Base-by-base conservation (phyloP, 305 asterid species). In the Euphrasia arctica region DNA sequence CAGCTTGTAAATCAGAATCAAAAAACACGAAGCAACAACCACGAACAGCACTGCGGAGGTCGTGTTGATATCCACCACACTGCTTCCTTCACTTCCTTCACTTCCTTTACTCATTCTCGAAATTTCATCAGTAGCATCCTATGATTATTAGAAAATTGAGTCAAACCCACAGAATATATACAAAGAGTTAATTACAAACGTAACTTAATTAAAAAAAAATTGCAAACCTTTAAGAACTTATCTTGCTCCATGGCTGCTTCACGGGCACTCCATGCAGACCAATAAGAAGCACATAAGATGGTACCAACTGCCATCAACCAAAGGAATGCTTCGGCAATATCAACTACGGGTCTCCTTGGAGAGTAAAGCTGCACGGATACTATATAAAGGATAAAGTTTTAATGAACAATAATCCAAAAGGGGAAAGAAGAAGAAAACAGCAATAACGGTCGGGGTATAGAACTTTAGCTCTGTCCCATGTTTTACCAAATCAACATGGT, bases 231-330 rank as follows among this genome's bases (percentile, higher is more conserved):
- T 45, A 89, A 78, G 49, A 86, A 67, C 77, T 83, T 85, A 75
- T 91, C 96, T 59, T 84, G 91, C 69, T 89, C 98, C 12, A 82
- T 79, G 57, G 90, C 90, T 59, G 86, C 85, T 82, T 87, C 96
- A 79, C 84, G 74, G 72, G 96, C 92, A 76, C 89, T 86, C 95
- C 95, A 83, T 47, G 97, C 96, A 60, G 95, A 89, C 98, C 97
- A 91, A 51, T 86, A 91, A 62, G 97, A 91, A 47, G 95, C 91
- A 69, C 97, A 89, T 60, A 87, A 73, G 72, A 91, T 89, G 52
- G 98, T 91, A 54, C 95, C 88, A 51, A 91, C 95, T 14, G 95
- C 96, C 95, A 89, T 86, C 70, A 91, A 68, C 98, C 98, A 91
- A 59, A 91, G 88, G 79, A 91, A 89, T 60, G 89, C 96, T 75